Evolutionary conservation across 371 early-diverging fungal genomes (phyloP), one percentile per base, ranked within the genome.

Genomic region (Gilbertella persicaria): DNA sequence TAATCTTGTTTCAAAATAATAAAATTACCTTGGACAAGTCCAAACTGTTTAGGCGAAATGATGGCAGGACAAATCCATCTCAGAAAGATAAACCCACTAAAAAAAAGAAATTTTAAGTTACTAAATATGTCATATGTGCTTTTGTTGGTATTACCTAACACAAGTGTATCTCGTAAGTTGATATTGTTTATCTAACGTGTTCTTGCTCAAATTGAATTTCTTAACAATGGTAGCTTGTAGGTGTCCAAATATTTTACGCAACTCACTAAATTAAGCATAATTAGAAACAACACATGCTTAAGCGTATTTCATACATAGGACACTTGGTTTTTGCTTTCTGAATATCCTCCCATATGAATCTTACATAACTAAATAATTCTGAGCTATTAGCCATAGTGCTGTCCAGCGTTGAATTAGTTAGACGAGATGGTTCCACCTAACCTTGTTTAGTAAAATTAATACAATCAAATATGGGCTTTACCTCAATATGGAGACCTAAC

Each of bases 41-140:
- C 82, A 69, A 92, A 93, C 14, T 88, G 66, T 54, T 86, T 85
- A n/a, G 94, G 94, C 42, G 88, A 83, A 20, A 91, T 73, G 56
- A 93, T 89, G 0, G 94, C 92, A 0, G 94, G 92, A 50, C 92
- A 91, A 49, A 94, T 83, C 52, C 92, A 76, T 16, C 94, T 75
- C 28, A 94, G 59, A 62, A 94, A 94, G 5, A 94, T 63, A 67
- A 94, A 91, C 1, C 90, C 90, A 56, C 90, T 90, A 51, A 14
- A 65, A 36, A 16, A 38, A 41, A 37, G n/a, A 37, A 17, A 41
- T 17, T 35, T 26, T 17, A n/a, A 10, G 16, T 33, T 8, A 20
- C 7, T 46, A 19, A 13, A 36, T 14, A 37, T 45, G 25, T 14
- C 20, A 12, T 42, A 17, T 9, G 17, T 39, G 9, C 19, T 37